A percentile compares a stretch with the other conserved stretches of the same genome.
These are phyloP conservation scores for Aurinia saxatilis DNA, from an alignment of 345 rosid species.

Conservation along the genomic window DNA sequence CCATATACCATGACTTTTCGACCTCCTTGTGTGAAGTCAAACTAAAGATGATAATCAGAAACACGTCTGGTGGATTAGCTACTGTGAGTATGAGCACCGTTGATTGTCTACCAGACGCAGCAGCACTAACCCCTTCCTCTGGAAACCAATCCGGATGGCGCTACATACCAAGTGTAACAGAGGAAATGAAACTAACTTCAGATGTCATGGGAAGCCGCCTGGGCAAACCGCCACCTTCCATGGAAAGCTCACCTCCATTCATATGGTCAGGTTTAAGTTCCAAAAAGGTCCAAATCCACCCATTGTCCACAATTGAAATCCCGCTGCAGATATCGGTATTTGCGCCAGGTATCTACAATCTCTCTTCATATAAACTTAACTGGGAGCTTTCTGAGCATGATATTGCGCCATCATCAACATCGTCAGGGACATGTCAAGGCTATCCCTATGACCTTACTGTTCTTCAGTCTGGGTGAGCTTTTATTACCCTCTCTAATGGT, in stretches of 20 bases:
- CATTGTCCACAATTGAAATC: conserved; percentile 48
- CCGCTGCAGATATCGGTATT: conserved; percentile 68
- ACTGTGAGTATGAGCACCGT: conserved; percentile 43
- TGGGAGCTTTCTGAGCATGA: conserved; percentile 51
- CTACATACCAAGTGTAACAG: conserved; percentile 29
- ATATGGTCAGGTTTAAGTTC: conserved; percentile 80
- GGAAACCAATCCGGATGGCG: conserved; percentile 68
- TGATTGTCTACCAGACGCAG: conserved; percentile 35
- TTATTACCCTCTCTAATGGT: not conserved
- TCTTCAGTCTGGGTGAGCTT: conserved; percentile 41
- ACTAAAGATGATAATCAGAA: conserved; percentile 57
- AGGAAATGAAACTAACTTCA: conserved; percentile 46
- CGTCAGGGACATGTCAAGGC: conserved; percentile 65
- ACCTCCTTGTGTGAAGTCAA: conserved; percentile 51
- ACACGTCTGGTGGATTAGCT: conserved; percentile 43
- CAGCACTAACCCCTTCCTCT: conserved; percentile 21
- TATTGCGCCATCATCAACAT: conserved; percentile 27
- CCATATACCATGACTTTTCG: conserved; percentile 55
- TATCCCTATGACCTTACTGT: conserved; percentile 67
- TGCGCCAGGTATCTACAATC: conserved; percentile 68
- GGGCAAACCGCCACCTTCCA: conserved; percentile 30
- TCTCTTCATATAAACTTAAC: conserved; percentile 62
- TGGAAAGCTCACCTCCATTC: conserved; percentile 55
- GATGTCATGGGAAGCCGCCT: conserved; percentile 29
- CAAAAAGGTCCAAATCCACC: conserved; percentile 46